Percentiles rank a stretch among this genome's conserved stretches.
Evolutionary conservation across 768 basidiomycete species (phyloP).

Genomic region (Cyclocybe cylindracea): DNA sequence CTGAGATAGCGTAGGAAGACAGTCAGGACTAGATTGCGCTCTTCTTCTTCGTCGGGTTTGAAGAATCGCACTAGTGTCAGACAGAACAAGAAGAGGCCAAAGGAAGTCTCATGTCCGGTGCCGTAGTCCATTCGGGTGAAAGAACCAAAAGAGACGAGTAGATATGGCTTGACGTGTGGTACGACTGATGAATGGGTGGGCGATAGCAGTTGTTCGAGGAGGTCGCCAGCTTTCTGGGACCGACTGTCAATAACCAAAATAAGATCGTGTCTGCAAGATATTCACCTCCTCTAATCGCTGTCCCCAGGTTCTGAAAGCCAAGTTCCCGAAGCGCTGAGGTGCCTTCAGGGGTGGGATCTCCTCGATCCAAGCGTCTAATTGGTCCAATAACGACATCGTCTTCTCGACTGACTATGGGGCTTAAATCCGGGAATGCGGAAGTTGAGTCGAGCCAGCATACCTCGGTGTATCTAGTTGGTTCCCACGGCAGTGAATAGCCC

Average conservation of each 20-base stretch:
- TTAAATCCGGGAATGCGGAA: conserved; percentile 1
- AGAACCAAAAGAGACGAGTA: conserved; percentile 86
- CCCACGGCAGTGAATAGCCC: conserved; percentile 55
- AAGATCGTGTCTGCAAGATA: no score
- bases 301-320: conserved; percentile 88
- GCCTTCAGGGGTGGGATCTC: conserved; percentile 74
- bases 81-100: conserved; percentile 74
- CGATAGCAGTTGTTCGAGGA: conserved; percentile 53
- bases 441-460: conserved; percentile 23
- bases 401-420: conserved; percentile 34
- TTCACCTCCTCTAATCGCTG: conserved; percentile 72
- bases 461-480: conserved; percentile 29
- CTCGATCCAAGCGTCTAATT: conserved; percentile 73
- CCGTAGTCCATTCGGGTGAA: conserved; percentile 94
- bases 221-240: conserved; percentile 52
- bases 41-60: conserved; percentile 56
- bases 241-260: conserved; percentile 1
- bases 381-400: conserved; percentile 59
- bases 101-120: conserved; percentile 93
- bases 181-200: conserved; percentile 42
- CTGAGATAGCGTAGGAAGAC: conserved; percentile 78
- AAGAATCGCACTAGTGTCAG: conserved; percentile 72
- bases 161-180: conserved; percentile 75
- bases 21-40: conserved; percentile 57
- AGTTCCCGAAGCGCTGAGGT: conserved; percentile 89